Evolutionary conservation across 805 yeast species (phyloP), one percentile per base, ranked within the genome.

Genomic region (Grigorovia jiainica): DNA sequence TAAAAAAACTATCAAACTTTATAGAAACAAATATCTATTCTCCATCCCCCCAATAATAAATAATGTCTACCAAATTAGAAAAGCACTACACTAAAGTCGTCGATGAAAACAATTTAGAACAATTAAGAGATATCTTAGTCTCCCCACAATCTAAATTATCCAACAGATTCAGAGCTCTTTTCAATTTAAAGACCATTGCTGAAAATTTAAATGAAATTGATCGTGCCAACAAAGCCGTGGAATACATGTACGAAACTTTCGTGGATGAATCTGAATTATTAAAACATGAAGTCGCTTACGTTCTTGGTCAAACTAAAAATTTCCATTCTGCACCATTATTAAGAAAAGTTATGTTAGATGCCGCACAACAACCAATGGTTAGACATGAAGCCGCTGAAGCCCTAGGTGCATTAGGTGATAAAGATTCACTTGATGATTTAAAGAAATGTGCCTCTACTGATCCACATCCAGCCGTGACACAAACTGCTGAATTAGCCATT

Each of bases 361-460:
- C 60, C 19, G 70, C 69, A 51, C 97, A 90, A 68, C 92, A 84
- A 59, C 71, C 84, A 46, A 92, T 92, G 97, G 99, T 92, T 30
- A 82, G 99, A 64, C 99, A 92, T 63, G 99, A 92, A 65, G 98
- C 98, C 15, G 98, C 98, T 7, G 99, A 92, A 66, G 98, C 97
- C 34, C 71, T 92, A 42, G 99, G 98, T 47, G 98, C 98, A 35
- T 70, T 92, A 40, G 95, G 95, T 38, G 95, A 87, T 62, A 63
- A 65, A 33, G 81, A 75, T 5, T 82, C 95, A 11, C 62, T 92
- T 43, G 75, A 69, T 1, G 60, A 87, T 38, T 73, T 92, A 52
- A 65, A 75, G 47, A 67, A 78, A 41, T 87, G 80, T 63, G 71
- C 65, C 52, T 63, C 68, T 47, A 73, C 80, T 39, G 97, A 94